phyloP scores from a whole-genome alignment of 2,329 filamentous ascomycete genomes.

The Clonostachys rhizophaga region DNA sequence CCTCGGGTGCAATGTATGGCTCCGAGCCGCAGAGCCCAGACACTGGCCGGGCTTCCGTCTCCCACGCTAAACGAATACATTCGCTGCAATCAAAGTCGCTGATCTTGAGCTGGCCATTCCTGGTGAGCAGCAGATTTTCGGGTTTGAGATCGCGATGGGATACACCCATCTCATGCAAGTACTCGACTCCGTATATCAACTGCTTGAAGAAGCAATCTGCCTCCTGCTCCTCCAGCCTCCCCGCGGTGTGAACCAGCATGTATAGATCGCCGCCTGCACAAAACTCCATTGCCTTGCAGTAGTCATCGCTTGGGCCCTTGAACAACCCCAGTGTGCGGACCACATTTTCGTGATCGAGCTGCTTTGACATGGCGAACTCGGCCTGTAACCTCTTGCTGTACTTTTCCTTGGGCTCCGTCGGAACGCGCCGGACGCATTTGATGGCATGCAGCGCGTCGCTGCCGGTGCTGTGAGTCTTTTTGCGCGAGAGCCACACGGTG shows the following conservation, averaged over 20 bases:
- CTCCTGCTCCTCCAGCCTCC: constrained; percentile 86
- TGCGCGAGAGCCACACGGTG: constrained; percentile 96
- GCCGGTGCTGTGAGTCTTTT: constrained; percentile 76
- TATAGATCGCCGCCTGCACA: constrained; percentile 96
- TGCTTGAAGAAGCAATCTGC: constrained; percentile 99
- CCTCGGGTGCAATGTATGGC: constrained; percentile 95
- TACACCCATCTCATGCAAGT: constrained; percentile 99
- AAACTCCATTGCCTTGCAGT: constrained; percentile 99
- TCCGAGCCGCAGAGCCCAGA: constrained; percentile 94
- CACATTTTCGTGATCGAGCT: constrained; percentile 92
- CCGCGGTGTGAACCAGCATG: constrained; percentile 83
- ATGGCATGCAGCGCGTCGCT: constrained; percentile 93
- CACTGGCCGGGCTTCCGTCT: constrained; percentile 97
- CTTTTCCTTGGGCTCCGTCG: constrained; percentile 92
- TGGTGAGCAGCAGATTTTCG: constrained; percentile 91
- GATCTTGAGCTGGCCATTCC: constrained; percentile 89
- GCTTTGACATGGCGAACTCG: constrained; percentile 98
- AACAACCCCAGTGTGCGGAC: constrained; percentile 95
- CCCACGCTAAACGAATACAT: constrained; percentile 99
- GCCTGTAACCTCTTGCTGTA: constrained; percentile 96
- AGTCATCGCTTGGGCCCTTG: constrained; percentile 94
- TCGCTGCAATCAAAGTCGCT: constrained; percentile 99
- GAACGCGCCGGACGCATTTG: constrained; percentile 93
- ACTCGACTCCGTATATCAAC: constrained; percentile 97
- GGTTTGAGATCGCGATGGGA: constrained; percentile 96